Evolutionary conservation across 2,329 filamentous ascomycete species (phyloP).

Genomic region (Botrytis squamosa): DNA sequence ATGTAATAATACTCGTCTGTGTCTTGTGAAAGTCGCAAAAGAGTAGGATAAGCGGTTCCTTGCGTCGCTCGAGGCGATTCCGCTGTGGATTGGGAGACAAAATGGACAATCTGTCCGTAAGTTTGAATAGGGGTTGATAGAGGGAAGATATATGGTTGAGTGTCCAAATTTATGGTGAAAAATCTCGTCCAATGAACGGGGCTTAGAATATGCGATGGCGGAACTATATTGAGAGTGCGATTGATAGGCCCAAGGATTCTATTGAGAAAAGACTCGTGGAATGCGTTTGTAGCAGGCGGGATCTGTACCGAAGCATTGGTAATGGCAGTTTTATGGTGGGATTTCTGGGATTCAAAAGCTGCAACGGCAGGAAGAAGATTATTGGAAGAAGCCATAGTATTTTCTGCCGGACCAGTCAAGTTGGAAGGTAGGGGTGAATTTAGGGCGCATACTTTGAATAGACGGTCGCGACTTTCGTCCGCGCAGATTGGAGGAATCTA

Average conservation of each 20-base stretch:
- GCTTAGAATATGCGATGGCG: not conserved
- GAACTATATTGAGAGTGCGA: not conserved
- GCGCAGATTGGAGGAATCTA: not conserved
- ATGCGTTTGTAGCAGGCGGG: not conserved
- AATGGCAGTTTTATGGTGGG: no score
- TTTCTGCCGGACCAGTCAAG: not conserved
- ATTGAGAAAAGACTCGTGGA: not conserved
- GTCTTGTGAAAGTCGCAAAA: not conserved
- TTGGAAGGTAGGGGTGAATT: no score
- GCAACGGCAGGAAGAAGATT: not conserved
- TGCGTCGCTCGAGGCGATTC: not conserved
- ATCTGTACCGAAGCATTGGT: constrained; percentile 4
- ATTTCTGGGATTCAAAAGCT: not conserved
- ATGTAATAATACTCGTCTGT: not conserved
- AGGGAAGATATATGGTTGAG: not conserved
- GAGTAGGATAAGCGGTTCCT: not conserved
- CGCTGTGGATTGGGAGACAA: not conserved
- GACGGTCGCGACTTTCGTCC: not conserved
- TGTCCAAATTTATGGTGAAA: not conserved
- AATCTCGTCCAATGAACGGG: not conserved
- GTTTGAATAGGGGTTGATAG: not conserved
- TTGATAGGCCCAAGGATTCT: not conserved
- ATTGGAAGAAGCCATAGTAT: no score
- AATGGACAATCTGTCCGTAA: not conserved
- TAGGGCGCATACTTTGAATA: not conserved